Evolutionary conservation across 2,329 filamentous ascomycete genomes (phyloP), one percentile per base, ranked within the genome.

Genomic region (Ceratocystis ficicola): DNA sequence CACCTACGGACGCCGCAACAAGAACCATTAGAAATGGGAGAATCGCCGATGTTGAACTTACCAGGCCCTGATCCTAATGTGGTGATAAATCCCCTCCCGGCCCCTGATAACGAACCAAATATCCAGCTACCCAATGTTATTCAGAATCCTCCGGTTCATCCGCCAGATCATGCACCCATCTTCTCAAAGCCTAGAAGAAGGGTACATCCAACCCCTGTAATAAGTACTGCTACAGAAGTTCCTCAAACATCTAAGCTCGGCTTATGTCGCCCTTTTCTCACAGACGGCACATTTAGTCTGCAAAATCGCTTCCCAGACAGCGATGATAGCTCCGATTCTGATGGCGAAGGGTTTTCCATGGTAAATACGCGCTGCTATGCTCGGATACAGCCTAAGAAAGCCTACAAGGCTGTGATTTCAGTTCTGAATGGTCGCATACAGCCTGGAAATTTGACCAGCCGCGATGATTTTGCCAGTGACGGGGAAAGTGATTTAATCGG

Each of bases 341-440:
- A 67, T 3, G 66, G 67, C 8, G 67, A 70, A 5, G 65, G 66
- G 3, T 77, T 79, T 65, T 68, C 68, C 20, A 72, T 70, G 36
- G 48, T 70, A 2, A 63, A 68, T 12, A 70, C 69, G 25, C 71
- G 71, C 12, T 65, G 66, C 1, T 70, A 79, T 1, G 76, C 79
- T 1, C 72, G 73, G 4, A 81, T 80, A 0, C 77, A 76, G 41
- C 76, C 78, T 52, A 70, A 77, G 1, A 80, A 78, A 64, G 76
- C 80, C 2, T 70, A 78, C 65, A 72, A 70, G 4, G 70, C 73
- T 0, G 75, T 82, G 69, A 78, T 74, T 68, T 73, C 73, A 30
- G 73, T 78, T 32, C 70, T 83, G 5, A 44, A 65, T 20, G 55
- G 50, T n/a, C 25, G 50, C 17, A 25, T 32, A 0, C 71, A 68